Percentiles rank a stretch among this genome's conserved stretches.
phyloP scores from a whole-genome alignment of 1,284 basidiomycete species.

The Marasmius tenuissimus region DNA sequence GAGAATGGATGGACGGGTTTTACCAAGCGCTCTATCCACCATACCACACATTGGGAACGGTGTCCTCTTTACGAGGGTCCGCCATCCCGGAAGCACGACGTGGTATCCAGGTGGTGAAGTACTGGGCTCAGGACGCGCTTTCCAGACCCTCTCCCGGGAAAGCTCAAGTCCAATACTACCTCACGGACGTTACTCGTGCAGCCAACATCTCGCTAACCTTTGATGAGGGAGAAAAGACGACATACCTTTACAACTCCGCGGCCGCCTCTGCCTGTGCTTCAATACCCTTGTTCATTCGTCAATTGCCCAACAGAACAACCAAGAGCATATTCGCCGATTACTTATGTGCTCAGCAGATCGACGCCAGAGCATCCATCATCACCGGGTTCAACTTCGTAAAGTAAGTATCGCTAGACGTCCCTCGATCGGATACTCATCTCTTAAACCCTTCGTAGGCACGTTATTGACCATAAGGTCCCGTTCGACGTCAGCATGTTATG shows the following conservation, averaged over 20 bases:
- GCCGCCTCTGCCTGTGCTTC: not conserved
- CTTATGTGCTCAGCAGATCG: not conserved
- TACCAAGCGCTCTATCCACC: not conserved
- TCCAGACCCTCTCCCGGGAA: no score
- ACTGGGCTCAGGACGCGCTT: not conserved
- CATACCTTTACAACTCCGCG: not conserved
- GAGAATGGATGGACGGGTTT: not conserved
- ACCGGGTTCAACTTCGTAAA: not conserved
- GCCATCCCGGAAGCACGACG: not conserved
- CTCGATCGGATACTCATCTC: not conserved
- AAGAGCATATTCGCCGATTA: not conserved
- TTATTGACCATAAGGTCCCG: not conserved
- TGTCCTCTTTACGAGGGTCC: not conserved
- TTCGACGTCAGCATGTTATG: constrained; percentile 1
- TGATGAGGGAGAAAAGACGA: not conserved
- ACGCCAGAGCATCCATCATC: not conserved
- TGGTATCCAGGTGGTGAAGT: not conserved
- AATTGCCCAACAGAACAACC: no score
- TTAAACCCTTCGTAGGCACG: not conserved
- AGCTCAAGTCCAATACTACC: not conserved
- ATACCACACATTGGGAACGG: not conserved
- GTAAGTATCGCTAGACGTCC: not conserved
- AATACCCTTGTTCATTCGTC: not conserved
- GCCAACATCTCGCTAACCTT: not conserved
- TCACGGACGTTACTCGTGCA: not conserved